Conservation (phyloP, 140 eudicot genomes). For the Cichorium intybus region DNA sequence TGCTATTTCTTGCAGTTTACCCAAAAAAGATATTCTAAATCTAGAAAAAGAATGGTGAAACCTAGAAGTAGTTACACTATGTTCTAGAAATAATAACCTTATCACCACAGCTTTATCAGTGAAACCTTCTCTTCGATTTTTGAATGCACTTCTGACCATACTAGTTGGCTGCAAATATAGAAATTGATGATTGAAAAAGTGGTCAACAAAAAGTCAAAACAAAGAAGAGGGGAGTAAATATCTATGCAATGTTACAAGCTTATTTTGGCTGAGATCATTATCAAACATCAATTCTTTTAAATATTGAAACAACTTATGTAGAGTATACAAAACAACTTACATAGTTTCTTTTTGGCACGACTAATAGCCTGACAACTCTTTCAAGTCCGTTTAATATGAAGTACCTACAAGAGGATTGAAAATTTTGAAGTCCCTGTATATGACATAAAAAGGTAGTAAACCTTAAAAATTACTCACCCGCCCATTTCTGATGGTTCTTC, state of each 20-base stretch:
- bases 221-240: background rate
- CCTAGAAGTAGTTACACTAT: background rate
- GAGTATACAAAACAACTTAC: slow-evolving; percentile 42
- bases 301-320: background rate
- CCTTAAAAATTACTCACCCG: slow-evolving; percentile 55
- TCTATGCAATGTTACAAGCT: background rate
- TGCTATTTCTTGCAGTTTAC: no score
- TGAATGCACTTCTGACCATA: slow-evolving; percentile 72
- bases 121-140: slow-evolving; percentile 82
- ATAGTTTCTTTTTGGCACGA: slow-evolving; percentile 85
- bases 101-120: slow-evolving; percentile 93
- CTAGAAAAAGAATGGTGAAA: slow-evolving; percentile 1
- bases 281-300: background rate
- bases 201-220: background rate
- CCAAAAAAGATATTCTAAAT: background rate
- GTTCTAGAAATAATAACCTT: slow-evolving; percentile 46
- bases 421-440: background rate
- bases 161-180: slow-evolving; percentile 72
- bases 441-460: background rate
- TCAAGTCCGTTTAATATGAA: slow-evolving; percentile 89
- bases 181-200: slow-evolving; percentile 12
- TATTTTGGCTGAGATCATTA: slow-evolving; percentile 6
- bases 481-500: slow-evolving; percentile 97
- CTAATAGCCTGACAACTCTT: slow-evolving; percentile 72
- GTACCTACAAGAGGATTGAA: slow-evolving; percentile 46